phyloP scores from a whole-genome alignment of 306 rosid genomes.

The Prinsepia uniflora region DNA sequence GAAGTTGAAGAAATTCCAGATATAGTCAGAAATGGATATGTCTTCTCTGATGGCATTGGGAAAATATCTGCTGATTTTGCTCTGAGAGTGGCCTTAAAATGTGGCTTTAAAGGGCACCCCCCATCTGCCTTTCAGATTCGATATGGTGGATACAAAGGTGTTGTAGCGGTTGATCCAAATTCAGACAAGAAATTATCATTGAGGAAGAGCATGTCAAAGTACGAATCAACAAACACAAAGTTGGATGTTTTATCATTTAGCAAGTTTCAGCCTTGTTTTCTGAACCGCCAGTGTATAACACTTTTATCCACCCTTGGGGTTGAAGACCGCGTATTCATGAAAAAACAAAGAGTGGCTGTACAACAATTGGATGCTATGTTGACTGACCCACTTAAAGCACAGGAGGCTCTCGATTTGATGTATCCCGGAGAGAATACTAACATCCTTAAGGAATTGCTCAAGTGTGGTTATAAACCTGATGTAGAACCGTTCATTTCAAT shows the following conservation, averaged over 20 bases:
- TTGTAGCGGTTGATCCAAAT: slow-evolving; percentile 77
- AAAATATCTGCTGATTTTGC: slow-evolving; percentile 75
- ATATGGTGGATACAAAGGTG: slow-evolving; percentile 86
- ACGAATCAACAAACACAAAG: slow-evolving; percentile 45
- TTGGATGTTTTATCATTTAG: slow-evolving; percentile 72
- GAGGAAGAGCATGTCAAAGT: slow-evolving; percentile 76
- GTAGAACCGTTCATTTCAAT: slow-evolving; percentile 76
- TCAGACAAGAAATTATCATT: slow-evolving; percentile 59
- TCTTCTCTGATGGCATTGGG: slow-evolving; percentile 89
- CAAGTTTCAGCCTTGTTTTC: slow-evolving; percentile 66
- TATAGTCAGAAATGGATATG: slow-evolving; percentile 32
- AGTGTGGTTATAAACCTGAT: slow-evolving; percentile 71
- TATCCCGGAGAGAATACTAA: slow-evolving; percentile 69
- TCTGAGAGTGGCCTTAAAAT: slow-evolving; percentile 56
- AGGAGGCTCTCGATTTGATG: slow-evolving; percentile 67
- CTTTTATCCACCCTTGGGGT: slow-evolving; percentile 81
- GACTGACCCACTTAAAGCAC: slow-evolving; percentile 64
- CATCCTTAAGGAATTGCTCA: slow-evolving; percentile 67
- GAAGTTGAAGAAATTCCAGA: slow-evolving; percentile 64
- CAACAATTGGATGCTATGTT: slow-evolving; percentile 55
- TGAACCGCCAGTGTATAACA: slow-evolving; percentile 71
- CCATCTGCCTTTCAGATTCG: slow-evolving; percentile 94
- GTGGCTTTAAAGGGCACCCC: slow-evolving; percentile 35
- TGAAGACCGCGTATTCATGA: slow-evolving; percentile 49
- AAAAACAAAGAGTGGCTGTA: slow-evolving; percentile 56